Conservation (phyloP, 176 grass and related monocot genomes). For the Saccharum spontaneum region DNA sequence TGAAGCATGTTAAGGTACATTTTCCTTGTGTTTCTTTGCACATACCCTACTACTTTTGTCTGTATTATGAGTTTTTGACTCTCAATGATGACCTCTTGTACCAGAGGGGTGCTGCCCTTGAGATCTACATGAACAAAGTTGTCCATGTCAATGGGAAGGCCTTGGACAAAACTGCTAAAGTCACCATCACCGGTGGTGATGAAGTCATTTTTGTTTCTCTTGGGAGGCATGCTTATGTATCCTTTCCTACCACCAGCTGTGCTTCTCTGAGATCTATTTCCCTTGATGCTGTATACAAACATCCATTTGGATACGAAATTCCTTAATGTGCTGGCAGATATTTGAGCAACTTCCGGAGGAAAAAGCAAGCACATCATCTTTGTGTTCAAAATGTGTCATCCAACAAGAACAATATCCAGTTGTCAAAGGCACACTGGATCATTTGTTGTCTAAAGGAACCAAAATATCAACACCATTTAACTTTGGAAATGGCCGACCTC, state of each 20-base stretch:
- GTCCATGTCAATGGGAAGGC: conserved; percentile 90
- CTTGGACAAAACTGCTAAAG: conserved; percentile 70
- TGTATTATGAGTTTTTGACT: conserved; percentile 13
- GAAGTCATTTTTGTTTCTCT: conserved; percentile 82
- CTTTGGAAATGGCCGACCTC: conserved; percentile 67
- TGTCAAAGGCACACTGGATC: conserved; percentile 34
- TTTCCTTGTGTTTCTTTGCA: conserved; percentile 15
- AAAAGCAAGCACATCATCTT: conserved; percentile 50
- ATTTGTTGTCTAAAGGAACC: conserved; percentile 46
- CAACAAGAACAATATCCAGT: conserved; percentile 33
- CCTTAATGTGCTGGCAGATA: conserved; percentile 74
- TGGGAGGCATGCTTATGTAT: conserved; percentile 89
- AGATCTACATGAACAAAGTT: conserved; percentile 67
- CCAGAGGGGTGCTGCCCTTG: conserved; percentile 55
- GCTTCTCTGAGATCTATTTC: conserved; percentile 2
- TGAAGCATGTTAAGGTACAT: conserved; percentile 86
- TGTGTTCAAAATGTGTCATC: conserved; percentile 42
- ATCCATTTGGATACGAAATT: conserved; percentile 22
- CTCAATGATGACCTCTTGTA: conserved; percentile 25
- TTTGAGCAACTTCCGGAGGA: conserved; percentile 84
- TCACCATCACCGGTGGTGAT: conserved; percentile 76
- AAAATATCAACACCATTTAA: conserved; percentile 48
- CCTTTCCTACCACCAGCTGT: conserved; percentile 38
- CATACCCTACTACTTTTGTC: conserved; percentile 9
- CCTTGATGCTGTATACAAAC: conserved; percentile 16